Evolutionary conservation across 345 rosid species (phyloP).

Genomic region (Sonneratia alba): DNA sequence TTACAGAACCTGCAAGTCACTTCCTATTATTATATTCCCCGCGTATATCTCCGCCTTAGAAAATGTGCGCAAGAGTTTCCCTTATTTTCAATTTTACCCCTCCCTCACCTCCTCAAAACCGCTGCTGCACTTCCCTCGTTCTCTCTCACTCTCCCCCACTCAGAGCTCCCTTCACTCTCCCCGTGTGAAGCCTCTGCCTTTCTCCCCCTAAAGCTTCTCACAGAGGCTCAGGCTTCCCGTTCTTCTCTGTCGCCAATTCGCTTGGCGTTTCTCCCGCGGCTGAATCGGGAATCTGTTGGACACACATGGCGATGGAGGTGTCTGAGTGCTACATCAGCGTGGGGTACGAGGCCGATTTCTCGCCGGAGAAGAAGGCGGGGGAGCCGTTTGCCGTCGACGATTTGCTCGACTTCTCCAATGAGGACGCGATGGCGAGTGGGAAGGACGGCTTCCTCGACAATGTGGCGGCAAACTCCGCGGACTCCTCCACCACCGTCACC

Average conservation of each 20-base stretch:
- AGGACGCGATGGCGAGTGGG: conserved; percentile 24
- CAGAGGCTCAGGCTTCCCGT: background rate
- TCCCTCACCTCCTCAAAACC: conserved; percentile 37
- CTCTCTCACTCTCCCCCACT: conserved; percentile 5
- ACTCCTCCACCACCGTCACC: conserved; percentile 41
- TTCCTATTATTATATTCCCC: conserved; percentile 9
- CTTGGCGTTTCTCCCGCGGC: background rate
- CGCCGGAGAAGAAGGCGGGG: conserved; percentile 30
- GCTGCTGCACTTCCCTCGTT: conserved; percentile 10
- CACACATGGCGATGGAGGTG: conserved; percentile 27
- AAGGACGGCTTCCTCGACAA: conserved; percentile 28
- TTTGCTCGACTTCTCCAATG: conserved; percentile 60
- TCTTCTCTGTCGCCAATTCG: background rate
- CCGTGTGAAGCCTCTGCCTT: background rate
- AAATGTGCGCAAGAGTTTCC: conserved; percentile 12
- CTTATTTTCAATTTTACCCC: conserved; percentile 25
- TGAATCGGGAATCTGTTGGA: too few species aligned
- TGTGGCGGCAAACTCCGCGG: conserved; percentile 24
- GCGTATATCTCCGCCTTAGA: background rate
- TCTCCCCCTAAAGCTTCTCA: too few species aligned
- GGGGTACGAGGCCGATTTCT: conserved; percentile 16
- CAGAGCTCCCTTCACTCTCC: background rate
- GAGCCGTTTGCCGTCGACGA: conserved; percentile 56
- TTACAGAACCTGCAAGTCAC: conserved; percentile 25
- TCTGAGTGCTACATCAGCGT: conserved; percentile 26